A percentile compares a stretch with the other conserved stretches of the same genome.
These are phyloP conservation scores for Pyricularia pennisetigena DNA, from an alignment of 2,329 filamentous ascomycete genomes.

Conservation along the genomic window DNA sequence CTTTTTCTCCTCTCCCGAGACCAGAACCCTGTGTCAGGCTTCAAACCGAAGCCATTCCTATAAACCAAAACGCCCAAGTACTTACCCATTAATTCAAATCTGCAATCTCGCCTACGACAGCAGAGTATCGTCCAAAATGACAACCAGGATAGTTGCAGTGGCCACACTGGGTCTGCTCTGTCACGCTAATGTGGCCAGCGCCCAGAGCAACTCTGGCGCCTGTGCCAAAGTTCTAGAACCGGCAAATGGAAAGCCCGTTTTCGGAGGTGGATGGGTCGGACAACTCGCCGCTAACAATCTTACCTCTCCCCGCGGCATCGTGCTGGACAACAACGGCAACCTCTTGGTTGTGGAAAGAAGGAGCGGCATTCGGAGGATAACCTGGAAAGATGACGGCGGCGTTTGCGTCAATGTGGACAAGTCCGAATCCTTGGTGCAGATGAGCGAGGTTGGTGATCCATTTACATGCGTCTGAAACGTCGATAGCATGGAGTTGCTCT, in stretches of 20 bases:
- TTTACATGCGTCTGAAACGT: not conserved
- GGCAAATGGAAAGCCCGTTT: constrained; percentile 16
- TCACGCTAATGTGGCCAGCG: not conserved
- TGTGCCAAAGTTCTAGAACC: constrained; percentile 17
- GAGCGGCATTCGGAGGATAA: constrained; percentile 29
- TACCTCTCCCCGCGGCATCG: constrained; percentile 30
- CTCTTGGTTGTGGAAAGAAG: constrained; percentile 35
- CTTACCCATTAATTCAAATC: not conserved
- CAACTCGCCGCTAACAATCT: constrained; percentile 23
- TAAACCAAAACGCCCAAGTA: not conserved
- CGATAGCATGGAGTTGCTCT: not conserved
- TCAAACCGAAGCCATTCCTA: not conserved
- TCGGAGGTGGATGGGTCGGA: constrained; percentile 21
- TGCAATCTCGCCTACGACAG: not conserved
- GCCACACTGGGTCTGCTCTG: not conserved
- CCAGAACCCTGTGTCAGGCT: not conserved
- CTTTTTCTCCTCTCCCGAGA: not conserved
- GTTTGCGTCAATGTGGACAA: constrained; percentile 29
- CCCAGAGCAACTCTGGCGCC: constrained; percentile 5
- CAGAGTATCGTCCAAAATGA: not conserved
- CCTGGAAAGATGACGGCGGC: constrained; percentile 27
- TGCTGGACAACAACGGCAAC: constrained; percentile 33
- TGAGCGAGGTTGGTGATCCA: constrained; percentile 19
- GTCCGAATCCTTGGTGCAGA: constrained; percentile 22
- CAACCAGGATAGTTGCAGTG: not conserved